Evolutionary conservation across 2,329 filamentous ascomycete species (phyloP), one percentile per base, ranked within the genome.

Genomic region (Talaromyces sp.): DNA sequence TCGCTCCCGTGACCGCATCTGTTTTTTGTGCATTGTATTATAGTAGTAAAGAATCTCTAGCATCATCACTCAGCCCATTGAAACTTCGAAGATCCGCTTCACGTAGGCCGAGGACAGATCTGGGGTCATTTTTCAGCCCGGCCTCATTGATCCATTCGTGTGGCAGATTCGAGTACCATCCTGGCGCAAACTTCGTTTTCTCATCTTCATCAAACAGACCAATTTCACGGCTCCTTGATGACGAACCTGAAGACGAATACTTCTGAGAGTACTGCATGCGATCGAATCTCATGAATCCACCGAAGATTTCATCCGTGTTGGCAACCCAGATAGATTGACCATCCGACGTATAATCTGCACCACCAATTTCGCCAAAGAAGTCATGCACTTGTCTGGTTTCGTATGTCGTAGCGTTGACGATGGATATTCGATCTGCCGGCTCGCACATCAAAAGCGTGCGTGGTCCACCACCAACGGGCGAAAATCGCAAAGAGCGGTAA

Each of bases 331-430:
- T 75, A 8, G 70, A 69, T 11, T 73, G 69, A 6, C 80, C 79
- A 63, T 81, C 79, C 1, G 78, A 77, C 25, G 75, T 73, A 62
- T 76, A 81, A 64, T 79, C 77, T 0, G 79, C 78, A 2, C 80
- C 80, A 6, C 76, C 79, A 33, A 81, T 77, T 61, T 81, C 80
- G 4, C 80, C 80, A 22, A 81, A 81, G 70, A 81, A 81, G 66
- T 81, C 79, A 45, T 80, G 76, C 4, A 78, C 76, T 66, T 81
- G 80, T 8, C 78, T 74, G 0, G 73, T 74, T 33, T 76, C 72
- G 67, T 76, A 81, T 7, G 77, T 75, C 67, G 79, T 78, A 5
- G 79, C 79, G 62, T 81, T 78, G 62, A 81, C 74, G n/a, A 81
- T 71, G 6, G 74, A 71, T n/a, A 81, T 76, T 9, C 79, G 77